Conservation (phyloP, 2,329 filamentous ascomycete genomes). For the Aureobasidium sp. region DNA sequence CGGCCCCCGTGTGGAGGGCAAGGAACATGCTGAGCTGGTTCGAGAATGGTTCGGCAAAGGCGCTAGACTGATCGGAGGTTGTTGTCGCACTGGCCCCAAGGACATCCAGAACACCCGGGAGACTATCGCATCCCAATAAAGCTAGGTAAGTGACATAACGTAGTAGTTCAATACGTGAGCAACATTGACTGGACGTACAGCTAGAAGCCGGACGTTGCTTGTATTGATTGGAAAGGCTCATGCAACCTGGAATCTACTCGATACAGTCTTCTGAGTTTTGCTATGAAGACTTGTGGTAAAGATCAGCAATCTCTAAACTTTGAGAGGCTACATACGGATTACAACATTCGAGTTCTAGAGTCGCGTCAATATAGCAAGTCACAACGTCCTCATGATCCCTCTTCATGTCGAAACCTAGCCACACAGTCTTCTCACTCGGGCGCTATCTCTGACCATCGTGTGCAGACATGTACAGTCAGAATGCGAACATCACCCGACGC, state of each 20-base stretch:
- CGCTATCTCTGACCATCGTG: no score
- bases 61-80: constrained; percentile 39
- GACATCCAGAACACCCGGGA: constrained; percentile 30
- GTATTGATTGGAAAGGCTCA: neutral
- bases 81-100: constrained; percentile 38
- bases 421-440: neutral
- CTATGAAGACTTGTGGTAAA: neutral
- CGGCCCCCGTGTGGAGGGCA: constrained; percentile 19
- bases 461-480: no score
- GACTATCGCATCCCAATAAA: neutral
- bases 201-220: neutral
- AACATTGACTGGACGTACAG: neutral
- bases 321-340: neutral
- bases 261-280: neutral
- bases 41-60: constrained; percentile 30
- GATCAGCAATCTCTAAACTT: neutral
- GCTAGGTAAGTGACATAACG: no score
- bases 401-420: neutral
- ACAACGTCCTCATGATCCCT: neutral
- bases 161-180: neutral
- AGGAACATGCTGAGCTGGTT: constrained; percentile 24
- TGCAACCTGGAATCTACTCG: neutral
- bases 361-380: neutral
- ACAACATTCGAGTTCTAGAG: neutral
- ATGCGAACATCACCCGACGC: neutral